Conservation (phyloP, 2,329 filamentous ascomycete genomes). For the Aspergillus transmontanensis region DNA sequence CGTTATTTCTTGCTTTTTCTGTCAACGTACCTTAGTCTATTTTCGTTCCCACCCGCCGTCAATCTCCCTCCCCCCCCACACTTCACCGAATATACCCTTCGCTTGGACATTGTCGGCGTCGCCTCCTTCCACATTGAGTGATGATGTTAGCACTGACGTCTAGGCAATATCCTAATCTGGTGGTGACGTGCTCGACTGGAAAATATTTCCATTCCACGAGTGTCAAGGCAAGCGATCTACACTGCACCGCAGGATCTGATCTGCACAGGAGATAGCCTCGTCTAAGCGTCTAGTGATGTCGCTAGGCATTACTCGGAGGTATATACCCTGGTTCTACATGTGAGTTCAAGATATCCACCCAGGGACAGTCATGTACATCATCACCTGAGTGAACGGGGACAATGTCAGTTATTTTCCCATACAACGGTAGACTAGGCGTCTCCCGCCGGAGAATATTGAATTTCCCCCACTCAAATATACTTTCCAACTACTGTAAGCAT, state of each 20-base stretch:
- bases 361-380: too few relatives aligned
- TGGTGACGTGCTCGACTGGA: background rate
- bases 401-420: background rate
- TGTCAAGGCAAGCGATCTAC: background rate
- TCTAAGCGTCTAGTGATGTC: background rate
- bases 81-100: slow-evolving; percentile 2
- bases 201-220: slow-evolving; percentile 4
- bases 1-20: background rate
- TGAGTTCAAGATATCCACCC: background rate
- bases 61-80: slow-evolving; percentile 6
- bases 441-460: background rate
- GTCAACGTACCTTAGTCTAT: background rate
- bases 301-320: background rate
- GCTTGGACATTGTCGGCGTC: background rate
- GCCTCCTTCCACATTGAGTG: background rate
- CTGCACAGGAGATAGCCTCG: background rate
- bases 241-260: background rate
- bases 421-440: background rate
- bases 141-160: background rate
- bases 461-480: slow-evolving; percentile 1
- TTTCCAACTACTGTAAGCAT: background rate
- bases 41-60: background rate
- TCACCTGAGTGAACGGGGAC: background rate
- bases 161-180: background rate
- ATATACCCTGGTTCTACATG: background rate